Evolutionary conservation across 73 alveolate genomes (phyloP).

Genomic region (Paramecium pentaurelia): DNA sequence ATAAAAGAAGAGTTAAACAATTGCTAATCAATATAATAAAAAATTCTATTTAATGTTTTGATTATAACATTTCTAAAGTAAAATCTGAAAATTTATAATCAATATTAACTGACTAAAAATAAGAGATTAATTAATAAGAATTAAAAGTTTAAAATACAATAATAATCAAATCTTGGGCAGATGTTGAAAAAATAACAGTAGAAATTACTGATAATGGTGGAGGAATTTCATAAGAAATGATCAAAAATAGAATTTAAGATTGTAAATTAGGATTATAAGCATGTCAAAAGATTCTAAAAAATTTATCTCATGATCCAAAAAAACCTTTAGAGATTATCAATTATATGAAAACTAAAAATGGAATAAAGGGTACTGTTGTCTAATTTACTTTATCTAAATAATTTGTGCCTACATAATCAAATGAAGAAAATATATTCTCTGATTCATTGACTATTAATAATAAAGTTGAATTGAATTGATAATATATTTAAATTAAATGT

Average conservation of each 20-base stretch:
- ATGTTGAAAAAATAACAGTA: neutral
- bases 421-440: constrained; percentile 70
- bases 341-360: neutral
- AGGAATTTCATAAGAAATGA: neutral
- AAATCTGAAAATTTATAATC: neutral
- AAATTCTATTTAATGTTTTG: neutral
- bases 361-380: neutral
- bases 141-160: neutral
- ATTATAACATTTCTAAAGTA: neutral
- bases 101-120: neutral
- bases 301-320: neutral
- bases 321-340: neutral
- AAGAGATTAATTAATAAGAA: neutral
- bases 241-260: neutral
- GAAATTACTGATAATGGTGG: neutral
- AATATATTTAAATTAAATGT: constrained; percentile 54
- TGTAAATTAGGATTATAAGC: neutral
- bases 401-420: neutral
- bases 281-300: neutral
- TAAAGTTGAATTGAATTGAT: constrained; percentile 30
- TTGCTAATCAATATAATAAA: neutral
- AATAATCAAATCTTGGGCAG: neutral
- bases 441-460: neutral
- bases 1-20: neutral
- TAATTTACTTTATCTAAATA: neutral